phyloP scores from a whole-genome alignment of 768 basidiomycete species.

The Pulveroboletus frians region DNA sequence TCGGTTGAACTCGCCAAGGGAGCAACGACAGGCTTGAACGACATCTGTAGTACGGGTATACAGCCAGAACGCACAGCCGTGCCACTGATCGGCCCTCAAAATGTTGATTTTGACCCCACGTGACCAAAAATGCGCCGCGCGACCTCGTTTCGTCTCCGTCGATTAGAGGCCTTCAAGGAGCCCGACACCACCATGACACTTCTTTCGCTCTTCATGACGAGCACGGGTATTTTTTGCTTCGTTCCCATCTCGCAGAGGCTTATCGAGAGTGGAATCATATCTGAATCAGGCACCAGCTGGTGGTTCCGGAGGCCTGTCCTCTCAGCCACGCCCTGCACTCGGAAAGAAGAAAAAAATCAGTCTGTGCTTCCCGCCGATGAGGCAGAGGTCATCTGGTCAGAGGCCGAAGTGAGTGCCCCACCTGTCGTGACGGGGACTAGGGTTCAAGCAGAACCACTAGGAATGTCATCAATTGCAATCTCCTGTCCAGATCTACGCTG shows the following conservation, averaged over 20 bases:
- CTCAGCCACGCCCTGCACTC: background rate
- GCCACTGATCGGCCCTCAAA: too few relatives aligned
- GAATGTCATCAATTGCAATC: background rate
- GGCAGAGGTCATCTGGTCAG: background rate
- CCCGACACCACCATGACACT: constrained; percentile 14
- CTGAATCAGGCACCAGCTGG: constrained; percentile 4
- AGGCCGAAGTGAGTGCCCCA: constrained; percentile 4
- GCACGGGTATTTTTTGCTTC: constrained; percentile 24
- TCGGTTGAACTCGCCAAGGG: constrained; percentile 50
- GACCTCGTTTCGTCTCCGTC: background rate
- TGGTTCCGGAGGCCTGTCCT: background rate
- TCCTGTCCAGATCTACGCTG: background rate
- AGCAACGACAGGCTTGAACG: constrained; percentile 37
- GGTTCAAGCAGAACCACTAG: constrained; percentile 1
- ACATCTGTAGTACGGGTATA: constrained; percentile 23
- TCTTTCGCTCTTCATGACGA: constrained; percentile 21
- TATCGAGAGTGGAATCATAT: constrained; percentile 19
- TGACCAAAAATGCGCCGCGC: constrained; percentile 13
- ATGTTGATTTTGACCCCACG: constrained; percentile 21
- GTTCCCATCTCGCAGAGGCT: constrained; percentile 25
- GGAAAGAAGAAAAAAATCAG: background rate
- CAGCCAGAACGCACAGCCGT: too few relatives aligned
- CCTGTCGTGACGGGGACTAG: background rate
- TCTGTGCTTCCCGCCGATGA: background rate
- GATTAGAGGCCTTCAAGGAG: background rate